Evolutionary conservation across 179 eudicot species (phyloP).

Genomic region (Monotropa hypopitys): DNA sequence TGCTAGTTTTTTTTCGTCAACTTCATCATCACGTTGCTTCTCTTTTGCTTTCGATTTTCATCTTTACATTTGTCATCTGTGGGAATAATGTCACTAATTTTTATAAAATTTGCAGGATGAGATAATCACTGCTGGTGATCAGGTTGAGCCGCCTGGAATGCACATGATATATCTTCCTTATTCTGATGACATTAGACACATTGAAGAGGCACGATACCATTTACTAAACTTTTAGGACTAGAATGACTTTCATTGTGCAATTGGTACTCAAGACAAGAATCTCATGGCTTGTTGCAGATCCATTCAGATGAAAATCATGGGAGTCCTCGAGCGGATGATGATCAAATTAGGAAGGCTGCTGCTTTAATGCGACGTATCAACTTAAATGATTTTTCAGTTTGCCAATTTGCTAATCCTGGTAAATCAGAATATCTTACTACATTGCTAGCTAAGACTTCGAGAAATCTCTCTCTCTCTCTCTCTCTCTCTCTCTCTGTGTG

Average conservation of each 20-base stretch:
- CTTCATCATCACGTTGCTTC: background rate
- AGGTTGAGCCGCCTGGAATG: slow-evolving; percentile 97
- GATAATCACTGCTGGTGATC: slow-evolving; percentile 54
- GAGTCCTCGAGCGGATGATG: slow-evolving; percentile 56
- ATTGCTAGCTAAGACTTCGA: background rate
- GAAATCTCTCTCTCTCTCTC: background rate
- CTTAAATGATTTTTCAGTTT: slow-evolving; percentile 75
- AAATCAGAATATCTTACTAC: slow-evolving; percentile 5
- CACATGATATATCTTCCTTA: slow-evolving; percentile 95
- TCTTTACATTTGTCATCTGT: background rate
- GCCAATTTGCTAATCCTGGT: slow-evolving; percentile 98
- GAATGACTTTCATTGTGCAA: background rate
- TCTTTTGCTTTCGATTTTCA: background rate
- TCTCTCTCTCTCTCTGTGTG: background rate
- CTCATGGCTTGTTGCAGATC: slow-evolving; percentile 36
- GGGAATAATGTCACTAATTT: background rate
- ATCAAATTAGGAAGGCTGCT: slow-evolving; percentile 62
- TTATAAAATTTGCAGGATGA: slow-evolving; percentile 56
- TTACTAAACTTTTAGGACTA: background rate
- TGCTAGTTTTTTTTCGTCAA: background rate
- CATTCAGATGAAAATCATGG: slow-evolving; percentile 30
- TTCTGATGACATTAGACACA: slow-evolving; percentile 78
- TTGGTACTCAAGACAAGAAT: slow-evolving; percentile 2
- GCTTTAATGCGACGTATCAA: slow-evolving; percentile 63
- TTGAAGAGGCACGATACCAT: slow-evolving; percentile 58